Evolutionary conservation across 352 stramenopile species (phyloP).

Genomic region (Phytopythium oedochilum): DNA sequence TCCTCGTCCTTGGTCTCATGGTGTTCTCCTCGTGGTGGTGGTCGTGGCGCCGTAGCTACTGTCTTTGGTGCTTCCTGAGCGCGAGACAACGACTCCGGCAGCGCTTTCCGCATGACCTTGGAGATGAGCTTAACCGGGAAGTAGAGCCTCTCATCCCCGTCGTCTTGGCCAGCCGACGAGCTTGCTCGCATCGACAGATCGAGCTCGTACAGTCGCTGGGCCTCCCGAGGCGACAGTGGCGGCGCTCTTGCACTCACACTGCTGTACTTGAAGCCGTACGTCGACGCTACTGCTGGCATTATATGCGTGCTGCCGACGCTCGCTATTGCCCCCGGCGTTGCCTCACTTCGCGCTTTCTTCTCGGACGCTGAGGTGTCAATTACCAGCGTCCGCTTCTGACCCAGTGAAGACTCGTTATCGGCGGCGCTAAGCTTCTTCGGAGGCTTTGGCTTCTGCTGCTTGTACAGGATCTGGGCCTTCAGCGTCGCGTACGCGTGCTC

Average conservation of each 20-base stretch:
- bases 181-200: constrained; percentile 45
- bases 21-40: neutral
- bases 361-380: constrained; percentile 5
- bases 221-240: constrained; percentile 46
- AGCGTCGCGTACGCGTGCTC: constrained; percentile 61
- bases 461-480: constrained; percentile 54
- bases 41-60: neutral
- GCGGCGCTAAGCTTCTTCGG: constrained; percentile 18
- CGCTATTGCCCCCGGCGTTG: neutral
- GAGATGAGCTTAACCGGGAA: constrained; percentile 58
- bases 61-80: constrained; percentile 2
- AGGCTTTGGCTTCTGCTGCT: constrained; percentile 30
- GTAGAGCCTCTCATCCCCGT: constrained; percentile 75
- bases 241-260: constrained; percentile 7
- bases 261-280: neutral
- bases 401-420: constrained; percentile 4
- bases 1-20: neutral
- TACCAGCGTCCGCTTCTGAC: constrained; percentile 23
- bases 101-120: constrained; percentile 65
- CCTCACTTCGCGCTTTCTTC: constrained; percentile 16
- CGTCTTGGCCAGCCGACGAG: constrained; percentile 14
- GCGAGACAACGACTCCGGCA: constrained; percentile 18
- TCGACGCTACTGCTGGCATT: neutral
- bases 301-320: neutral
- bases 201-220: constrained; percentile 66